Percentiles rank a stretch among this genome's conserved stretches.
phyloP scores from a whole-genome alignment of 805 yeast species.

The Nadsonia fulvescens region DNA sequence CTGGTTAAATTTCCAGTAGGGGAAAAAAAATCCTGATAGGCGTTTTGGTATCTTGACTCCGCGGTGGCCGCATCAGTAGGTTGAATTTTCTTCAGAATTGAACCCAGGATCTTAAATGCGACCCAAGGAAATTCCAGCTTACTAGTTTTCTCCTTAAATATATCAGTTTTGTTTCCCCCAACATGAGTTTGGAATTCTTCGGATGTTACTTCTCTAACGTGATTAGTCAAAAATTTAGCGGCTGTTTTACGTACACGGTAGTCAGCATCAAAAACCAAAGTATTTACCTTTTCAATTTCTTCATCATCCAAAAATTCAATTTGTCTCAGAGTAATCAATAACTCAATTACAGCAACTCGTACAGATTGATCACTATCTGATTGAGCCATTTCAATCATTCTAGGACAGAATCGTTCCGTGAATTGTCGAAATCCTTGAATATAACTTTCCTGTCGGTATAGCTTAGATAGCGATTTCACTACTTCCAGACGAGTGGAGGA shows the following conservation, averaged over 20 bases:
- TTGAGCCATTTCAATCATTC: slow-evolving; percentile 45
- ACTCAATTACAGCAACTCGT: slow-evolving; percentile 29
- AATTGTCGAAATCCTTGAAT: slow-evolving; percentile 61
- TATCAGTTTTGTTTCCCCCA: too few relatives aligned
- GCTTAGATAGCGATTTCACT: slow-evolving; percentile 31
- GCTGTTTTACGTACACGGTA: slow-evolving; percentile 26
- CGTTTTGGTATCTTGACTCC: too few relatives aligned
- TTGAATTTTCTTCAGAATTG: too few relatives aligned
- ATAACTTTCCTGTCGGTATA: slow-evolving; percentile 27
- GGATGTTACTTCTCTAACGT: slow-evolving; percentile 18
- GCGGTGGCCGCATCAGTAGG: too few relatives aligned
- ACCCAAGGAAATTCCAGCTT: too few relatives aligned
- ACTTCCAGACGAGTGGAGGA: slow-evolving; percentile 47
- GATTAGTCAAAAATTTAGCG: slow-evolving; percentile 29
- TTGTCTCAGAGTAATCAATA: slow-evolving; percentile 37
- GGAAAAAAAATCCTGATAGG: too few relatives aligned
- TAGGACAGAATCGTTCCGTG: slow-evolving; percentile 50
- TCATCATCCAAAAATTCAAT: slow-evolving; percentile 47
- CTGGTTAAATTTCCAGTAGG: too few relatives aligned
- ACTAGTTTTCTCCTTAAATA: slow-evolving; percentile 6
- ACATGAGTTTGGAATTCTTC: slow-evolving; percentile 5
- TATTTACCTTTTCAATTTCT: slow-evolving; percentile 29
- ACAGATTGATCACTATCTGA: slow-evolving; percentile 40
- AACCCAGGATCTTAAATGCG: too few relatives aligned
- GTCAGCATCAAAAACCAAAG: slow-evolving; percentile 22